phyloP scores from a whole-genome alignment of 805 yeast species.

The Myxozyma kluyveri region DNA sequence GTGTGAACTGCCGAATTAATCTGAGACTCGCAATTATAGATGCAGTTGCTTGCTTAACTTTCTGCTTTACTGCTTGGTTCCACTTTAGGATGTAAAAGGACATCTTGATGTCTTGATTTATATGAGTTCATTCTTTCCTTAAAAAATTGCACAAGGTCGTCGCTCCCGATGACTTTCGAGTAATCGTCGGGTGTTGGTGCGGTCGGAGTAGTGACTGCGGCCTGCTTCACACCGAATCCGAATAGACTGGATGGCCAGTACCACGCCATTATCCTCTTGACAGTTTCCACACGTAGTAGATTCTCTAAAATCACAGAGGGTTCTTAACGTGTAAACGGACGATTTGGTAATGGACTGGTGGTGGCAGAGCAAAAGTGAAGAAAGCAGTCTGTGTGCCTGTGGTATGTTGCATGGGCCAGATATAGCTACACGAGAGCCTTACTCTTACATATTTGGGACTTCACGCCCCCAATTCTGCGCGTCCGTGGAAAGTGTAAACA shows the following conservation, averaged over 20 bases:
- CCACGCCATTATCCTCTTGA: neutral
- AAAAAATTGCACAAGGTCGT: slow-evolving; percentile 10
- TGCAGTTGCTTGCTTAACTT: slow-evolving; percentile 1
- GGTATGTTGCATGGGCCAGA: neutral
- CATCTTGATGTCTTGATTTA: neutral
- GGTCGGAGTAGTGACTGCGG: neutral
- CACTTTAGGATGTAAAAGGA: neutral
- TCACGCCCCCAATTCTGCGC: neutral
- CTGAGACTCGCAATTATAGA: neutral
- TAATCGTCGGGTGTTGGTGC: neutral
- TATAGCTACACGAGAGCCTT: slow-evolving; percentile 4
- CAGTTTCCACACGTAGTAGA: too few species aligned
- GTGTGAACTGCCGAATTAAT: neutral
- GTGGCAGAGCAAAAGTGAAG: too few species aligned
- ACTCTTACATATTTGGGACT: slow-evolving; percentile 7
- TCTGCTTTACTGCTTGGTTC: neutral
- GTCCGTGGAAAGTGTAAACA: too few species aligned
- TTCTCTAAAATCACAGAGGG: too few species aligned
- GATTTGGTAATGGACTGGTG: too few species aligned
- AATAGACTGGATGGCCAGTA: neutral
- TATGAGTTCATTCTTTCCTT: neutral
- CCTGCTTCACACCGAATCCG: neutral
- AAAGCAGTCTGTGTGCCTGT: too few species aligned
- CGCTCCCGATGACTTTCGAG: slow-evolving; percentile 7
- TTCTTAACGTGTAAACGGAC: too few species aligned